Percentiles rank a stretch among this genome's conserved stretches.
phyloP scores from a whole-genome alignment of 2,329 filamentous ascomycete species.

The Aspergillus sp. region DNA sequence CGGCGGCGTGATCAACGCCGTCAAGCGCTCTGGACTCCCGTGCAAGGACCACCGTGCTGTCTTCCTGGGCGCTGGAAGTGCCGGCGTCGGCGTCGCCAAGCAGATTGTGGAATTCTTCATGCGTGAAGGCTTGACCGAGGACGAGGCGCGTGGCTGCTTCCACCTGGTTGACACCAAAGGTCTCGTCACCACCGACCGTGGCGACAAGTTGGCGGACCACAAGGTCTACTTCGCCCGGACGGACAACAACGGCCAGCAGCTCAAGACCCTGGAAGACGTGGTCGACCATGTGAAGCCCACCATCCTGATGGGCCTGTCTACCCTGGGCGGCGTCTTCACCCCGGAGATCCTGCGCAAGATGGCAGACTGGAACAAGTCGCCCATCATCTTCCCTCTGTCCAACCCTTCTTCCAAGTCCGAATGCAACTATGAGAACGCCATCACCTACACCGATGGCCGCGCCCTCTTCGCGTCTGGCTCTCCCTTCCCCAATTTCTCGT shows the following conservation, averaged over 20 bases:
- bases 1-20: constrained; percentile 64
- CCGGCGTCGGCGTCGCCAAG: constrained; percentile 93
- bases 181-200: constrained; percentile 84
- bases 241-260: constrained; percentile 55
- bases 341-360: constrained; percentile 66
- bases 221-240: constrained; percentile 59
- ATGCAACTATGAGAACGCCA: constrained; percentile 90
- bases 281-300: constrained; percentile 93
- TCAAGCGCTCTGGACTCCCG: constrained; percentile 76
- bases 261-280: constrained; percentile 76
- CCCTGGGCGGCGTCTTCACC: constrained; percentile 90
- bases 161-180: constrained; percentile 97
- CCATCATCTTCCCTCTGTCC: constrained; percentile 91
- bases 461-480: constrained; percentile 93
- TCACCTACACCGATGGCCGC: constrained; percentile 81
- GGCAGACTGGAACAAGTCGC: constrained; percentile 58
- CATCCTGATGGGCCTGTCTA: constrained; percentile 87
- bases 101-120: constrained; percentile 97
- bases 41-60: constrained; percentile 86
- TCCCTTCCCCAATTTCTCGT: constrained; percentile 67
- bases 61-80: constrained; percentile 91
- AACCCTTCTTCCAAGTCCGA: constrained; percentile 96
- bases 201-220: constrained; percentile 88
- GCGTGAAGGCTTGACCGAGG: constrained; percentile 78
- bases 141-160: constrained; percentile 82